These are phyloP conservation scores for Flagelloscypha sp. DNA, from an alignment of 768 basidiomycete species.

Conservation along the genomic window DNA sequence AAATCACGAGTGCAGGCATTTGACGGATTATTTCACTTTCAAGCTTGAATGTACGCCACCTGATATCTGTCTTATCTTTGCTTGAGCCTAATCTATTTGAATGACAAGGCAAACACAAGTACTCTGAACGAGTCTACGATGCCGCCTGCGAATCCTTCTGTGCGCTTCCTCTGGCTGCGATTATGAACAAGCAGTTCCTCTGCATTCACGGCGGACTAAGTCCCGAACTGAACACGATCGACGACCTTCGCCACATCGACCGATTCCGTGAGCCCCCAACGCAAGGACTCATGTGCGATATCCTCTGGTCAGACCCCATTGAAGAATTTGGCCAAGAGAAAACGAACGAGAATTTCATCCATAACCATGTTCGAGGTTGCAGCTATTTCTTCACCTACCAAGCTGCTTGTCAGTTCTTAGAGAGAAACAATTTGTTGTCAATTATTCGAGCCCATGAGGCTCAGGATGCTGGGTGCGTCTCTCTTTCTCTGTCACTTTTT, in stretches of 20 bases:
- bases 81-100: constrained; percentile 5
- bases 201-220: constrained; percentile 98
- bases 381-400: constrained; percentile 94
- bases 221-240: constrained; percentile 90
- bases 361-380: constrained; percentile 95
- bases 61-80: constrained; percentile 2
- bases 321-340: constrained; percentile 97
- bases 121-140: constrained; percentile 93
- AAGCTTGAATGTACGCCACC: constrained; percentile 86
- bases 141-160: constrained; percentile 99
- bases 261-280: constrained; percentile 98
- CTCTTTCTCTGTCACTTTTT: constrained; percentile 2
- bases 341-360: constrained; percentile 81
- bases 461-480: constrained; percentile 81
- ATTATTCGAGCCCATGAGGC: constrained; percentile 96
- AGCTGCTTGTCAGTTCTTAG: constrained; percentile 89
- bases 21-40: constrained; percentile 98
- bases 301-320: constrained; percentile 96
- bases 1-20: constrained; percentile 94
- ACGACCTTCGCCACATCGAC: constrained; percentile 94
- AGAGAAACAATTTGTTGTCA: constrained; percentile 83
- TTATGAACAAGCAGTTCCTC: constrained; percentile 99
- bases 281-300: constrained; percentile 96
- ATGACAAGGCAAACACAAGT: constrained; percentile 98
- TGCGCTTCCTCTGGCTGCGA: constrained; percentile 84